phyloP scores from a whole-genome alignment of 2,329 filamentous ascomycete genomes.

The Fonsecaea pedrosoi region DNA sequence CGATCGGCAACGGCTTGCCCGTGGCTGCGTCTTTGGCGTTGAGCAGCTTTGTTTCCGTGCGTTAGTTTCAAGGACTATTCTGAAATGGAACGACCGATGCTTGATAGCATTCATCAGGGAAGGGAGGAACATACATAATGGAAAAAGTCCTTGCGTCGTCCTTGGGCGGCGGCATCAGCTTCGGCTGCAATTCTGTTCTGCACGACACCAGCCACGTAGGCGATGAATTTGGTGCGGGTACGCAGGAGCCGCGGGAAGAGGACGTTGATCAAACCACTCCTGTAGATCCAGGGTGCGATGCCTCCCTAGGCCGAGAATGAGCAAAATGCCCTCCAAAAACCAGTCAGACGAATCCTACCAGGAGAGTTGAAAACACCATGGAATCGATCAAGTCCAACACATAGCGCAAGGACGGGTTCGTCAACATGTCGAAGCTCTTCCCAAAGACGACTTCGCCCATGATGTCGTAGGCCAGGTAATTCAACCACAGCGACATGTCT shows the following conservation, averaged over 20 bases:
- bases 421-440: slow-evolving; percentile 49
- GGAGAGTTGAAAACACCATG: neutral
- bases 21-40: slow-evolving; percentile 1
- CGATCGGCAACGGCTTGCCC: neutral
- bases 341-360: neutral
- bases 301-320: neutral
- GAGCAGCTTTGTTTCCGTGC: neutral
- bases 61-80: neutral
- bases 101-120: too few species aligned
- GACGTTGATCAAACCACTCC: neutral
- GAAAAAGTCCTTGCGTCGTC: slow-evolving; percentile 13
- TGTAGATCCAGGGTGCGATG: neutral
- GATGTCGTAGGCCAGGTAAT: slow-evolving; percentile 50
- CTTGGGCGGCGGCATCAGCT: neutral
- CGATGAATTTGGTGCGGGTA: neutral
- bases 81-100: too few species aligned
- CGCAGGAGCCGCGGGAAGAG: neutral
- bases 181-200: neutral
- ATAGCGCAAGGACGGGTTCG: slow-evolving; percentile 16
- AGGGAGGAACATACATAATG: neutral
- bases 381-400: neutral
- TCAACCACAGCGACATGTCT: slow-evolving; percentile 46
- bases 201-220: neutral
- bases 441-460: slow-evolving; percentile 51
- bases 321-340: neutral